Base-by-base conservation (phyloP, 345 rosid genomes). In the Rhizophora mangle region DNA sequence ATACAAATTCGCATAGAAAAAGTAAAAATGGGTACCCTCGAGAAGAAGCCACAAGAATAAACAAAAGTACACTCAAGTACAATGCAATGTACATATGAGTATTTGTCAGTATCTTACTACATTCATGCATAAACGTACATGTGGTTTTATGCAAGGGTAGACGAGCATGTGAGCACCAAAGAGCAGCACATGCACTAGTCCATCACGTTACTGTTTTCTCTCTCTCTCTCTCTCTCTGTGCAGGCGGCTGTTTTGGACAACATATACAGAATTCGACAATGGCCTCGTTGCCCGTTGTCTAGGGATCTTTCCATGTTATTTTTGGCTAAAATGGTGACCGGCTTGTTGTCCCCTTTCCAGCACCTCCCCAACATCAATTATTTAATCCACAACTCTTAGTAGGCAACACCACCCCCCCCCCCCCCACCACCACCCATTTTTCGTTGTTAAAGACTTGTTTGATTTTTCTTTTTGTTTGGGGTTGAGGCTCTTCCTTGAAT, bases 271-370 rank as follows among this genome's bases (percentile, higher is more conserved):
- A 3, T 3, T 57, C 63, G 26, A 47, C 63, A 39, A 63, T 62
- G 64, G 70, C 32, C 32, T 64, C 60, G 60, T 34, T 54, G 74
- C 73, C 49, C 70, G 43, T 58, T 71, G 81, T 76, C 74, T 79
- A 59, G 68, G 80, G 81, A 81, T 81, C 83, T 79, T 72, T 76
- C 68, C 85, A 79, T 76, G 82, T 81, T 76, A 74, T 36, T 11
- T 31, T 43, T 73, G 65, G 60, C 16, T 27, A 8, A 29, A 21
- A 54, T 58, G 53, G 31, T 60, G 32, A 61, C 32, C 54, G 46
- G 34, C 34, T 63, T 57, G 34, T 65, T 71, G 74, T 71, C 69
- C 56, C 68, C 68, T 63, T 16, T 52, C 24, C 37, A 46, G 55
- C 37, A 2, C 20, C 46, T 21, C 61, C 59, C n/a, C 51, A n/a